A percentile compares a stretch with the other conserved stretches of the same genome.
phyloP scores from a whole-genome alignment of 495 filamentous ascomycete species.

The Chaetomium cochliodes region DNA sequence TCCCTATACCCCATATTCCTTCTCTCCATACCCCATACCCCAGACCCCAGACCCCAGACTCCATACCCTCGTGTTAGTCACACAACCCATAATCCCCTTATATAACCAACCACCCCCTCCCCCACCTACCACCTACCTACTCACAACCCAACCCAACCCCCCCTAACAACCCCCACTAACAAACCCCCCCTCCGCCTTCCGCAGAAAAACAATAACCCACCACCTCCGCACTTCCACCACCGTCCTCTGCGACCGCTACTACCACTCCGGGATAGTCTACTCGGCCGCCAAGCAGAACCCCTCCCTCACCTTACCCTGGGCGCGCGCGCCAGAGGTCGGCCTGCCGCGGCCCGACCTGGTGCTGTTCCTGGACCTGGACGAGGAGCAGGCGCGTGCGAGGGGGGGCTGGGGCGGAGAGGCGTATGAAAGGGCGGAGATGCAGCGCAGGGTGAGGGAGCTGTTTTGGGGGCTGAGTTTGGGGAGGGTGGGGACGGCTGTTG shows the following conservation, averaged over 20 bases:
- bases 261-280: conserved; percentile 90
- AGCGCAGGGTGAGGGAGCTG: conserved; percentile 70
- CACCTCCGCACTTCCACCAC: conserved; percentile 65
- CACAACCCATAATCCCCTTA: no score
- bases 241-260: conserved; percentile 88
- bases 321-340: conserved; percentile 76
- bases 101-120: neutral
- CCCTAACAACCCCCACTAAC: no score
- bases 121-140: neutral
- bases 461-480: conserved; percentile 60
- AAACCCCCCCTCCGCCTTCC: neutral
- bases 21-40: no score
- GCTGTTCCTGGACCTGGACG: conserved; percentile 77
- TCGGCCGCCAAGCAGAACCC: conserved; percentile 86
- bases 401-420: conserved; percentile 86
- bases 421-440: conserved; percentile 85
- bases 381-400: conserved; percentile 66
- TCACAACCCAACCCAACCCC: no score
- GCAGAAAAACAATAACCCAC: conserved; percentile 57
- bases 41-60: no score
- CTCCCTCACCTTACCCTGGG: conserved; percentile 70
- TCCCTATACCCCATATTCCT: no score
- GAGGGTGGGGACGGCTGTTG: conserved; percentile 35
- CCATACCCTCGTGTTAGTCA: no score
- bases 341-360: conserved; percentile 85